phyloP scores from a whole-genome alignment of 73 alveolate species.

The Tetrahymena elliotti region DNA sequence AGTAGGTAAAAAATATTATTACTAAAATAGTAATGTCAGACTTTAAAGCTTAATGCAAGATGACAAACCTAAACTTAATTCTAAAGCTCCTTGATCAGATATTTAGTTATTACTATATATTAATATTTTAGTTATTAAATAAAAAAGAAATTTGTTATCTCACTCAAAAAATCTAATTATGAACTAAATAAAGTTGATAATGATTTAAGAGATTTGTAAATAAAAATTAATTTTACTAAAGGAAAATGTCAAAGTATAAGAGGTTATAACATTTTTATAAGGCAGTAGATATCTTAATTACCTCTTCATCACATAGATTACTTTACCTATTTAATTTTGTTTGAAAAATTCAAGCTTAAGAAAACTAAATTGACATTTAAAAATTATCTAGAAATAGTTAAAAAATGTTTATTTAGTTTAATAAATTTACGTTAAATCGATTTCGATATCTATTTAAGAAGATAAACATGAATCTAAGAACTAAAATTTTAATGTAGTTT shows the following conservation, averaged over 20 bases:
- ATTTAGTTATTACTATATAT: neutral
- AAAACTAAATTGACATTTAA: too few relatives aligned
- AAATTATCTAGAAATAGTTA: too few relatives aligned
- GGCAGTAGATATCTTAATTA: neutral
- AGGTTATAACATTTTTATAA: neutral
- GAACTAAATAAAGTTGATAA: too few relatives aligned
- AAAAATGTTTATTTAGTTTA: too few relatives aligned
- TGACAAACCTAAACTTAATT: neutral
- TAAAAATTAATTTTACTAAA: neutral
- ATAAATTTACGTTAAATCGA: neutral
- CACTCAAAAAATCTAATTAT: too few relatives aligned
- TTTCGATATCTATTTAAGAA: neutral
- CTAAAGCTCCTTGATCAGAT: neutral
- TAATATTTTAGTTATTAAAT: too few relatives aligned
- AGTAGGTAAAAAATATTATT: too few relatives aligned
- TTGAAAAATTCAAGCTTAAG: too few relatives aligned
- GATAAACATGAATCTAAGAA: neutral
- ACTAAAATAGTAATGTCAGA: neutral
- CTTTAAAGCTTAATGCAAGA: neutral
- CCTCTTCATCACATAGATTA: neutral
- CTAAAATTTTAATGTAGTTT: neutral
- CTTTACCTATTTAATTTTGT: neutral
- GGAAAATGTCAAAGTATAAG: neutral
- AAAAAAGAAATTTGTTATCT: too few relatives aligned
- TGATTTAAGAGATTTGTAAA: neutral